Conservation (phyloP, 306 rosid species). For the Ormosia emarginata region DNA sequence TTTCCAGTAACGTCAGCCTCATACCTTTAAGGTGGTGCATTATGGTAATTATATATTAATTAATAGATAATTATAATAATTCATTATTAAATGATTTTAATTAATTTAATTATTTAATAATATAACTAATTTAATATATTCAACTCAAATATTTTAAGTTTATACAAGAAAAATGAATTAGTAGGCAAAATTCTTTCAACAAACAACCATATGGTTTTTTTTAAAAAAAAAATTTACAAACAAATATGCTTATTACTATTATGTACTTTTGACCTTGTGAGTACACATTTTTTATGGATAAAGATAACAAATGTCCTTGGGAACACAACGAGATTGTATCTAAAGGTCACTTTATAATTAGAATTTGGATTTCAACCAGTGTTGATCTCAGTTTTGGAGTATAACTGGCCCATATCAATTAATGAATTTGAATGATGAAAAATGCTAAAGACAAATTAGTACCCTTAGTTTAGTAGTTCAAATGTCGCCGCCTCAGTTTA, state of each 20-base stretch:
- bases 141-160: too few species aligned
- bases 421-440: not conserved
- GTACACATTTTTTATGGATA: not conserved
- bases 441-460: not conserved
- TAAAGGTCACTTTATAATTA: not conserved
- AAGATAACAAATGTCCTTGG: not conserved
- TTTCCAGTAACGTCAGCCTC: slow-evolving; percentile 25
- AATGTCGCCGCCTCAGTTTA: too few species aligned
- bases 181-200: too few species aligned
- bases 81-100: too few species aligned
- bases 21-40: not conserved
- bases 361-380: slow-evolving; percentile 1
- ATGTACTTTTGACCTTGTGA: not conserved
- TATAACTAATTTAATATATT: too few species aligned
- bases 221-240: too few species aligned
- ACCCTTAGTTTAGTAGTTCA: not conserved
- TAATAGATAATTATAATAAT: too few species aligned
- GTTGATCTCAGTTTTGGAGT: not conserved
- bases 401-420: not conserved
- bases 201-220: too few species aligned
- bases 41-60: too few species aligned
- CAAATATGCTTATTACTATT: too few species aligned
- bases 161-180: too few species aligned
- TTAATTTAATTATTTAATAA: too few species aligned
- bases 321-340: not conserved